These are phyloP conservation scores for Phytophthora pinifolia DNA, from an alignment of 352 stramenopile genomes.

Conservation along the genomic window DNA sequence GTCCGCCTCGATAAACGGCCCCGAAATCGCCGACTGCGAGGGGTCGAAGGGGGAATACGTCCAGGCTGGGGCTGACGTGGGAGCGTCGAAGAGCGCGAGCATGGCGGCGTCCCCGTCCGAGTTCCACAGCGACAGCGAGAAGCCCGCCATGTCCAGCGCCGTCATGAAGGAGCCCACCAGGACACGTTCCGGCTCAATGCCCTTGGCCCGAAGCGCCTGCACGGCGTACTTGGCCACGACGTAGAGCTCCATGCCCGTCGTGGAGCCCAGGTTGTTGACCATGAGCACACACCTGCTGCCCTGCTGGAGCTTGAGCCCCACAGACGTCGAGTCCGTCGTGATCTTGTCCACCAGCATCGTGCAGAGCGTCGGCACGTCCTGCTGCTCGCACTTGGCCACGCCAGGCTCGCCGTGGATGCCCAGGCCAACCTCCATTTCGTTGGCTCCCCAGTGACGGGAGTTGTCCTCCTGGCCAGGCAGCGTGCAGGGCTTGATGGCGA, in stretches of 20 bases:
- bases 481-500: slow-evolving; percentile 94
- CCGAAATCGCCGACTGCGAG: slow-evolving; percentile 30
- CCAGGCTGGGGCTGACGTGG: slow-evolving; percentile 65
- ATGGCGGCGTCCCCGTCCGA: slow-evolving; percentile 60
- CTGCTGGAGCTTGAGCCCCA: slow-evolving; percentile 40
- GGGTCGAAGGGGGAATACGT: slow-evolving; percentile 56
- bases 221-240: slow-evolving; percentile 89
- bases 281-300: slow-evolving; percentile 76
- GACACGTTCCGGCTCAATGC: slow-evolving; percentile 82
- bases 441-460: slow-evolving; percentile 58
- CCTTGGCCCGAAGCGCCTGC: slow-evolving; percentile 52
- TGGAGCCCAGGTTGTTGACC: slow-evolving; percentile 97
- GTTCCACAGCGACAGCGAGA: slow-evolving; percentile 90
- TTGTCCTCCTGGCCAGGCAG: slow-evolving; percentile 85
- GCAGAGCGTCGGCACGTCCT: slow-evolving; percentile 50
- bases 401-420: slow-evolving; percentile 96
- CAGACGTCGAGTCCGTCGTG: slow-evolving; percentile 31
- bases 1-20: slow-evolving; percentile 36
- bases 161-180: slow-evolving; percentile 97
- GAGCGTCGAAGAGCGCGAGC: slow-evolving; percentile 57
- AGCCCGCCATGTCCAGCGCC: slow-evolving; percentile 96
- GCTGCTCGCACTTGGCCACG: slow-evolving; percentile 58
- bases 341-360: slow-evolving; percentile 60
- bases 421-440: slow-evolving; percentile 93
- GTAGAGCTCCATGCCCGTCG: slow-evolving; percentile 95